Evolutionary conservation across 164 flowering plant species (phyloP), one percentile per base, ranked within the genome.

Genomic region (Kingdonia uniflora): DNA sequence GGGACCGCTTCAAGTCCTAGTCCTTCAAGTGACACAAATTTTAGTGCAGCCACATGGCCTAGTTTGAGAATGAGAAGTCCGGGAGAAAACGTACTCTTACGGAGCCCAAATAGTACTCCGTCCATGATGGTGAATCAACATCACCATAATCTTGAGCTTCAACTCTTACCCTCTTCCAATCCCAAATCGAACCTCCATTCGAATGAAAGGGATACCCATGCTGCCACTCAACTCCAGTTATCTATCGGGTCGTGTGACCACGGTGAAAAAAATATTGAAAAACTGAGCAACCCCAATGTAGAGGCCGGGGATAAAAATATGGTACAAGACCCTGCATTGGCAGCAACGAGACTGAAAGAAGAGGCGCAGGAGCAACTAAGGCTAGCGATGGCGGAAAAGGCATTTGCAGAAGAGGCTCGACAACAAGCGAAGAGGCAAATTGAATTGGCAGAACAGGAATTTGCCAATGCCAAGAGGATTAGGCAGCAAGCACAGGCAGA

Each of bases 401-500:
- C 76, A 0, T 78, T 53, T 19, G 97, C 95, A 0, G 97, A 90
- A 52, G 85, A 90, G 43, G 88, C 88, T 6, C 66, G 94, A 41
- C 62, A 63, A 43, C 72, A 76, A 42, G 94, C 95, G 0, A 80
- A 75, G 62, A 52, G 77, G 25, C 91, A 86, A 77, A 80, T 82
- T 11, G 87, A 86, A 45, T 17, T 79, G 51, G 97, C 97, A 0
- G 95, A 90, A 63, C 71, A 68, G 49, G 97, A 90, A 59, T 90
- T 86, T 10, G 70, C 74, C 1, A 77, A 82, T 42, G 95, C 97
- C 0, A 82, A 87, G 73, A 74, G 85, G 23, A 80, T 90, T 0
- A 66, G 97, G 69, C 85, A 78, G 40, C 87, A 80, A 55, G 95
- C 97, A 1, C 85, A 74, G 48, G 76, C 78, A 1, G 91, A 90